A percentile compares a stretch with the other conserved stretches of the same genome.
Evolutionary conservation across 2,329 filamentous ascomycete species (phyloP).

Genomic region (Apiospora malaysiana): DNA sequence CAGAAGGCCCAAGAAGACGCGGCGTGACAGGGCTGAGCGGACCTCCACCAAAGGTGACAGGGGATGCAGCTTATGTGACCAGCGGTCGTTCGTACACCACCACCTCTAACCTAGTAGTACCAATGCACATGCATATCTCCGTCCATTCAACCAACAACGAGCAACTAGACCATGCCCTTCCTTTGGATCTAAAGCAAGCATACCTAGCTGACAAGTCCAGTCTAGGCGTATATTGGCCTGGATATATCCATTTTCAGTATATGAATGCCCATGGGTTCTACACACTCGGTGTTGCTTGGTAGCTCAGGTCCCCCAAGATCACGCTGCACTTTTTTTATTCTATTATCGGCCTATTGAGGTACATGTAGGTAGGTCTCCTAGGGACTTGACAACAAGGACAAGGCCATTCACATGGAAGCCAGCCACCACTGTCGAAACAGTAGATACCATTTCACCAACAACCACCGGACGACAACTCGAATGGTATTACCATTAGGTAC

Average conservation of each 20-base stretch:
- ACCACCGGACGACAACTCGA: background rate
- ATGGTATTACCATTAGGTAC: background rate
- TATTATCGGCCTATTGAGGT: no score
- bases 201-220: background rate
- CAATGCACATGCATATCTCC: background rate
- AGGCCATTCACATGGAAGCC: background rate
- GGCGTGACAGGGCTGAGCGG: conserved; percentile 20
- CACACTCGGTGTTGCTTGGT: background rate
- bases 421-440: background rate
- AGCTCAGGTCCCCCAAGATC: no score
- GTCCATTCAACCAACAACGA: background rate
- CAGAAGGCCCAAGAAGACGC: conserved; percentile 21
- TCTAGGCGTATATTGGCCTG: background rate
- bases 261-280: background rate
- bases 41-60: background rate
- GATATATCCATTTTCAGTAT: background rate
- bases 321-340: no score
- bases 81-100: background rate
- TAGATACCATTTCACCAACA: background rate
- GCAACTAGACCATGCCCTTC: background rate
- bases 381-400: background rate
- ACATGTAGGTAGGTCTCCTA: background rate
- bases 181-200: background rate
- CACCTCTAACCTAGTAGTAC: background rate
- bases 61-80: conserved; percentile 2